These are phyloP conservation scores for Lavandula angustifolia DNA, from an alignment of 257 asterid species.

Conservation along the genomic window DNA sequence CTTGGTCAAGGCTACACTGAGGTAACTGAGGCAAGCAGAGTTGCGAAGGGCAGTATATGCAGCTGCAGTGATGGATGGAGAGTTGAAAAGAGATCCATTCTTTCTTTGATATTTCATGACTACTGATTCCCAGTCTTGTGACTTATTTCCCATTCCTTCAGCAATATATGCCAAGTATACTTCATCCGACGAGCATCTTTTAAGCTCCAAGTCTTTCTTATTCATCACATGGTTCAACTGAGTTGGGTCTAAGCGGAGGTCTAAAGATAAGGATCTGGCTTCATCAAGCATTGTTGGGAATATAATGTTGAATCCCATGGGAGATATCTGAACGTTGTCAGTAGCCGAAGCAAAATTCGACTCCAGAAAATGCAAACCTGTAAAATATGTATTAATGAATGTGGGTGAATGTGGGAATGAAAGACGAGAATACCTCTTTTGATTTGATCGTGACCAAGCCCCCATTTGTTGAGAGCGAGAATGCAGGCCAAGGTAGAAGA, in stretches of 20 bases:
- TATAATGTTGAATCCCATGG: slow-evolving; percentile 73
- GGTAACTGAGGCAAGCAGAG: slow-evolving; percentile 63
- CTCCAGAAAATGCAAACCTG: slow-evolving; percentile 50
- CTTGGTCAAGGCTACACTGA: slow-evolving; percentile 44
- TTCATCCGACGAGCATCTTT: slow-evolving; percentile 50
- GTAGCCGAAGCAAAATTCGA: slow-evolving; percentile 50
- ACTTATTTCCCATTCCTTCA: slow-evolving; percentile 60
- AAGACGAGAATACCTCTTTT: slow-evolving; percentile 37
- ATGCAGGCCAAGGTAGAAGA: slow-evolving; percentile 87
- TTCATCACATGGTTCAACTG: slow-evolving; percentile 39
- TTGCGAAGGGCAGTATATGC: slow-evolving; percentile 52
- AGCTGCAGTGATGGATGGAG: slow-evolving; percentile 85
- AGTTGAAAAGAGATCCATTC: slow-evolving; percentile 86
- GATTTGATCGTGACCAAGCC: slow-evolving; percentile 64
- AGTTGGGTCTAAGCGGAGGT: slow-evolving; percentile 53
- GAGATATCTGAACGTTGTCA: slow-evolving; percentile 50
- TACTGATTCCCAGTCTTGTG: slow-evolving; percentile 55
- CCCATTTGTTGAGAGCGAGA: slow-evolving; percentile 86
- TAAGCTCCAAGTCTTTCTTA: slow-evolving; percentile 67
- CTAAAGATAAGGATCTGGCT: slow-evolving; percentile 55
- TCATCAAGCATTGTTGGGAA: slow-evolving; percentile 79
- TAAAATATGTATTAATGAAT: too few species aligned
- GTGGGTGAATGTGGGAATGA: too few species aligned
- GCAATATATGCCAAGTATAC: slow-evolving; percentile 67
- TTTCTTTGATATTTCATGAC: slow-evolving; percentile 64